Evolutionary conservation across 257 asterid genomes (phyloP), one percentile per base, ranked within the genome.

Genomic region (Jacaranda copaia): DNA sequence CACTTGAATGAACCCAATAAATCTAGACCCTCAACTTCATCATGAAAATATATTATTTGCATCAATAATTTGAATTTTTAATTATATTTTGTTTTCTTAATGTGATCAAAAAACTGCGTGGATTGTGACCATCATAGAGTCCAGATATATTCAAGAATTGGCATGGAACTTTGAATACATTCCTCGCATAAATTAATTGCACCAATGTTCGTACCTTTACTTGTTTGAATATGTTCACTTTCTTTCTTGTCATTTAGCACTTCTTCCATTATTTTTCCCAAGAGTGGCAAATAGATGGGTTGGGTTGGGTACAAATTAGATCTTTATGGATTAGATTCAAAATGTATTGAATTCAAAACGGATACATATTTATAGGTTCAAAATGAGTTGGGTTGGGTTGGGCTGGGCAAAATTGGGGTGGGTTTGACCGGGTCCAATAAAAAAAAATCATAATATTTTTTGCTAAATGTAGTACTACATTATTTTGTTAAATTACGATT

Each of bases 181-280:
- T 61, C 68, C 68, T 8, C 16, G 20, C 11, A 13, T 36, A 0
- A 35, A 1, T 35, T 14, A 62, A 38, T 25, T 62, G 20, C n/a
- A 62, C 48, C 66, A 12, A 59, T 9, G 7, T 11, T 8, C 32
- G 15, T 25, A 59, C 66, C 42, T 19, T 18, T 19, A 7, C 18
- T 36, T 12, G 16, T 35, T 20, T 62, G 68, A 62, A 62, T 62
- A 61, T 61, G 36, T 62, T 62, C 68, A 14, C 68, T 35, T 36
- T 13, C 40, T 62, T 32, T 10, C 66, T 5, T 10, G 0, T 60
- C 32, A 11, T 11, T 13, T 25, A 58, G 40, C 11, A 58, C 18
- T 16, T 58, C 3, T 19, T 20, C 3, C 8, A 53, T n/a, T 57
- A n/a, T 57, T 57, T 4, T n/a, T 3, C 8, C 38, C 38, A n/a